Base-by-base conservation (phyloP, 768 basidiomycete genomes). In the Agaricus sinodeliciosus region DNA sequence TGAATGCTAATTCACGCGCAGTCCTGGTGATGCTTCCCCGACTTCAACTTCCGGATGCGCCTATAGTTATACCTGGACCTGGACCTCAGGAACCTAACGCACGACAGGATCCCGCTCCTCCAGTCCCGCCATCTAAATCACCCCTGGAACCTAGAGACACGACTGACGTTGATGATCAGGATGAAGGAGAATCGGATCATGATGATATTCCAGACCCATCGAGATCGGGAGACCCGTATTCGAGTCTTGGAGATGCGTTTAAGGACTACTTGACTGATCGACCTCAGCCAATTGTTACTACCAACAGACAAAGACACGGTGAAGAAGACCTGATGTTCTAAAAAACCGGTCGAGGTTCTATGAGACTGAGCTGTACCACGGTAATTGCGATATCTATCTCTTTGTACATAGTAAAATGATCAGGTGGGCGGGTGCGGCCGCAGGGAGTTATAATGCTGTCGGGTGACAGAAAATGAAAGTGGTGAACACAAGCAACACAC, bases 381-480 rank as follows among this genome's bases (percentile, higher is more conserved):
- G 27, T 42, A 51, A 51, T 43, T 42, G 37, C 44, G 18, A 48
- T 16, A 45, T 48, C 26, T 34, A 45, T 28, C 19, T 27, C 15
- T 1, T 41, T 22, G 43, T 48, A 36, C 16, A 45, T 26, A n/a
- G n/a, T 52, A 41, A 45, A 48, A 54, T 35, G 43, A 47, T 62
- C 52, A 59, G 50, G 16, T 28, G 58, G n/a, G 35, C 19, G 25
- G 27, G 36, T 73, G 81, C 4, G 86, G 87, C 27, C 87, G 75
- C 49, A 94, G 65, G 4, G 91, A 93, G 65, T 94, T 94, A 63
- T 94, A 94, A 65, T 94, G 91, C 91, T 94, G 63, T 43, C 43
- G 9, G 19, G 22, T 3, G 54, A 31, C 27, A 47, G 58, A 52
- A 43, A 58, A 59, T 39, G 22, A 25, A 11, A 43, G n/a, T 44